phyloP scores from a whole-genome alignment of 2,329 filamentous ascomycete genomes.

The Stemphylium lycopersici region DNA sequence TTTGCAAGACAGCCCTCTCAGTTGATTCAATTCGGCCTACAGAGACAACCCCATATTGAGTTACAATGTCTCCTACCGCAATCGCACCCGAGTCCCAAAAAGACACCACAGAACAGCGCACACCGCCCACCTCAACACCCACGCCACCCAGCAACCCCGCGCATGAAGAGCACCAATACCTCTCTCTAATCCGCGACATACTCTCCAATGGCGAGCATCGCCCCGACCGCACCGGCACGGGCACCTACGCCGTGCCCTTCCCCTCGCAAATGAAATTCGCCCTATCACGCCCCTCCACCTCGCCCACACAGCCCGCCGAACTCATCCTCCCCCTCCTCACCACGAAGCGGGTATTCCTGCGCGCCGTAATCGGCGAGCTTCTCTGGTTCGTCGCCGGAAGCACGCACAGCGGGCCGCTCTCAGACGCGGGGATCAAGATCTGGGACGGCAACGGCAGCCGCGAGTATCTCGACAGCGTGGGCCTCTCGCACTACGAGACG shows the following conservation, averaged over 20 bases:
- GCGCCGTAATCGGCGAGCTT: constrained; percentile 87
- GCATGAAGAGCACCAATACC: constrained; percentile 94
- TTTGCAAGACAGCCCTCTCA: not conserved
- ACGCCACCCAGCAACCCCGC: constrained; percentile 22
- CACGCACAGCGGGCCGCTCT: constrained; percentile 79
- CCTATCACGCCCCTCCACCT: constrained; percentile 64
- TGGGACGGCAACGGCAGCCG: constrained; percentile 98
- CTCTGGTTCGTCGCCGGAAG: constrained; percentile 92
- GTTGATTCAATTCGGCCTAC: too few species aligned
- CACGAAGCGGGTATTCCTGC: constrained; percentile 93
- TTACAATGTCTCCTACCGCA: constrained; percentile 38
- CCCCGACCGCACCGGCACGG: constrained; percentile 91
- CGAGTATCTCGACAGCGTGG: constrained; percentile 84
- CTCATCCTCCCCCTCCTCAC: constrained; percentile 90
- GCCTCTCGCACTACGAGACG: constrained; percentile 78
- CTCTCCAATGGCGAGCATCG: constrained; percentile 83
- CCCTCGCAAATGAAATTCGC: constrained; percentile 85
- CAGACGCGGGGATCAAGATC: constrained; percentile 85
- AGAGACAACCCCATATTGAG: not conserved
- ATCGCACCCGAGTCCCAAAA: constrained; percentile 25
- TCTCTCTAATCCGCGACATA: constrained; percentile 86
- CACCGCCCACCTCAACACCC: constrained; percentile 8
- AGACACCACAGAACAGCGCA: constrained; percentile 25
- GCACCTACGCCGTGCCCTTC: constrained; percentile 87
- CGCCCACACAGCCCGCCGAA: constrained; percentile 50